Evolutionary conservation across 306 rosid genomes (phyloP).

Genomic region (Echinosophora koreensis): DNA sequence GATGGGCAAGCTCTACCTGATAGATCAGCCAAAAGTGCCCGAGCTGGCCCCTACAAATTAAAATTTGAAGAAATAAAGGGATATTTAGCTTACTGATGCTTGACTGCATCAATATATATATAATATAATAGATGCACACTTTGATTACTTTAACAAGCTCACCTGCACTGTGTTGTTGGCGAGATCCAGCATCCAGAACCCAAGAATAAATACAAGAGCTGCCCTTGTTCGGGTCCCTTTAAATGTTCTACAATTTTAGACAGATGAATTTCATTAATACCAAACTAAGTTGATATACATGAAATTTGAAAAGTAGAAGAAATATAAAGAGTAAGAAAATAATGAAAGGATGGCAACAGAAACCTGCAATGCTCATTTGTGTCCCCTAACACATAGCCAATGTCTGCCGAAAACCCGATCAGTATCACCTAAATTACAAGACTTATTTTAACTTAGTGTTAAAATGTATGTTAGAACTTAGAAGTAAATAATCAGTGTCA

Average conservation of each 20-base stretch:
- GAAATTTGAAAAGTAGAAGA: conserved; percentile 21
- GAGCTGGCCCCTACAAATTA: conserved; percentile 92
- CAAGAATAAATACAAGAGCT: conserved; percentile 85
- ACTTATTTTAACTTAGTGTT: conserved; percentile 53
- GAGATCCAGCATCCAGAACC: conserved; percentile 99
- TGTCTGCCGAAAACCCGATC: conserved; percentile 97
- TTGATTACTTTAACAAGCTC: conserved; percentile 44
- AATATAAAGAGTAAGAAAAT: conserved; percentile 40
- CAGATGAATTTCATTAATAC: conserved; percentile 43
- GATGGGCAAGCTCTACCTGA: conserved; percentile 63
- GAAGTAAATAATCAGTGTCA: conserved; percentile 37
- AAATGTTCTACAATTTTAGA: conserved; percentile 65
- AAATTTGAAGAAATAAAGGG: conserved; percentile 34
- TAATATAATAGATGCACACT: conserved; percentile 12
- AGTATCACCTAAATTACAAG: conserved; percentile 80
- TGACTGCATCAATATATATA: conserved; percentile 25
- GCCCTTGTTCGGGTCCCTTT: conserved; percentile 96
- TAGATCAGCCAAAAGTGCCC: conserved; percentile 98
- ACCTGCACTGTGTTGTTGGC: conserved; percentile 99
- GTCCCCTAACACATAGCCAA: conserved; percentile 90
- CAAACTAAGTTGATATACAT: conserved; percentile 14
- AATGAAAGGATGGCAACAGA: conserved; percentile 49
- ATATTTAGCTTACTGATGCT: conserved; percentile 26
- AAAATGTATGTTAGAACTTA: conserved; percentile 3
- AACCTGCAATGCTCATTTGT: conserved; percentile 95